Evolutionary conservation across 768 basidiomycete genomes (phyloP).

Genomic region (Clitopilus passeckerianus): DNA sequence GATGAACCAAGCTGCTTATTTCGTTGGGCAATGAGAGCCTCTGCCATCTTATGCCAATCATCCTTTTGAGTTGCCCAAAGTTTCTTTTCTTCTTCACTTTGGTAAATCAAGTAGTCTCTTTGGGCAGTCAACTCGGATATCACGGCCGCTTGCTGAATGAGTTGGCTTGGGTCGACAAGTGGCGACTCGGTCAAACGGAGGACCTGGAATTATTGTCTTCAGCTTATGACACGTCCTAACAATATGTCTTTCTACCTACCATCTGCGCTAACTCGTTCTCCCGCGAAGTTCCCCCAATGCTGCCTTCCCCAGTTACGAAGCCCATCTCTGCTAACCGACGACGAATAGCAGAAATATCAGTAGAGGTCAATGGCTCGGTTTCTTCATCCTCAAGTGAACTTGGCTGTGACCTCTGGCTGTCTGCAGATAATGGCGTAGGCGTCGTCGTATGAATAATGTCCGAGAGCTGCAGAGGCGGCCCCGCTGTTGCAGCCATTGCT

Average conservation of each 20-base stretch:
- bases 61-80: constrained; percentile 61
- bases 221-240: not conserved
- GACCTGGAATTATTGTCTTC: constrained; percentile 27
- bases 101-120: constrained; percentile 49
- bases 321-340: constrained; percentile 40
- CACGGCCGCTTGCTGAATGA: constrained; percentile 56
- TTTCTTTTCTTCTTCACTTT: constrained; percentile 52
- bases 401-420: constrained; percentile 4
- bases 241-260: constrained; percentile 30
- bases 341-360: constrained; percentile 47
- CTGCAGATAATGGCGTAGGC: constrained; percentile 38
- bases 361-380: constrained; percentile 34
- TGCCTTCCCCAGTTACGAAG: constrained; percentile 8
- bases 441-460: constrained; percentile 54
- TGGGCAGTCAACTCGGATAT: constrained; percentile 55
- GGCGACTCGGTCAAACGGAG: constrained; percentile 38
- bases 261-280: constrained; percentile 55
- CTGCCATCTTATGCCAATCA: constrained; percentile 61
- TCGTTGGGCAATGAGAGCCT: constrained; percentile 54
- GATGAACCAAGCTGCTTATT: constrained; percentile 19
- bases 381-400: constrained; percentile 10
- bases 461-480: constrained; percentile 41
- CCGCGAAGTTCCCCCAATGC: constrained; percentile 19
- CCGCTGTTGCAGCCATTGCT: constrained; percentile 1
- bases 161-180: constrained; percentile 33